phyloP scores from a whole-genome alignment of 495 filamentous ascomycete species.

The Hypoxylon subgilvum region DNA sequence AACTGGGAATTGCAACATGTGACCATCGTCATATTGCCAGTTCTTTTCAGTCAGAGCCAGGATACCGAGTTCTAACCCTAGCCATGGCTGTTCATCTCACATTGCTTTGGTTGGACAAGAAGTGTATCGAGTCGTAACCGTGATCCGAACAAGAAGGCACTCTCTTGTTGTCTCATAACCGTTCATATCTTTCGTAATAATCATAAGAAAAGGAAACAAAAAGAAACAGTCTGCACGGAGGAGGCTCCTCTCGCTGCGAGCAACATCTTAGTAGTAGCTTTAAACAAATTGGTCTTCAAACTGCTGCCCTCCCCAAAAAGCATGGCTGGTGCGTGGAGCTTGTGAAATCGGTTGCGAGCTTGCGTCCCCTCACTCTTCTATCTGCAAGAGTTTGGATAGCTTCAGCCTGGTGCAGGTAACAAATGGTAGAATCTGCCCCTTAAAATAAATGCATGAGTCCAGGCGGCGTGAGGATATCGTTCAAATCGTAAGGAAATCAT shows the following conservation, averaged over 20 bases:
- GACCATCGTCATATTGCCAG: constrained; percentile 32
- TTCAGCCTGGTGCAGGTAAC: constrained; percentile 18
- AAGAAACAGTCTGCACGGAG: constrained; percentile 16
- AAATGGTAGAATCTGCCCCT: constrained; percentile 5
- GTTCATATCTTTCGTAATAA: constrained; percentile 39
- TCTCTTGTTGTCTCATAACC: constrained; percentile 38
- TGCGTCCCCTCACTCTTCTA: constrained; percentile 8
- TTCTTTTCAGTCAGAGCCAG: constrained; percentile 34
- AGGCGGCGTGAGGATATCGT: constrained; percentile 35
- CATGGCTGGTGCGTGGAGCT: no score
- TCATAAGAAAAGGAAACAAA: constrained; percentile 34
- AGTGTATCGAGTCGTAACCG: constrained; percentile 37
- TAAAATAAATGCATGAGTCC: constrained; percentile 20
- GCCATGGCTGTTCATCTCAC: constrained; percentile 32
- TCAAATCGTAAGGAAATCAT: constrained; percentile 42
- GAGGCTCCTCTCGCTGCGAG: constrained; percentile 8
- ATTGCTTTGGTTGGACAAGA: constrained; percentile 25
- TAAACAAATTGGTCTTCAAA: constrained; percentile 32
- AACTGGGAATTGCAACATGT: constrained; percentile 14
- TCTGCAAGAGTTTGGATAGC: not conserved
- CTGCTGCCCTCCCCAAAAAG: constrained; percentile 8
- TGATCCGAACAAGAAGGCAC: constrained; percentile 37
- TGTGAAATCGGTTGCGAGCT: constrained; percentile 14
- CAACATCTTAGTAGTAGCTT: not conserved
- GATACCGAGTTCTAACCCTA: constrained; percentile 41